Base-by-base conservation (phyloP, 306 rosid species). In the Ochetophila trinervis region DNA sequence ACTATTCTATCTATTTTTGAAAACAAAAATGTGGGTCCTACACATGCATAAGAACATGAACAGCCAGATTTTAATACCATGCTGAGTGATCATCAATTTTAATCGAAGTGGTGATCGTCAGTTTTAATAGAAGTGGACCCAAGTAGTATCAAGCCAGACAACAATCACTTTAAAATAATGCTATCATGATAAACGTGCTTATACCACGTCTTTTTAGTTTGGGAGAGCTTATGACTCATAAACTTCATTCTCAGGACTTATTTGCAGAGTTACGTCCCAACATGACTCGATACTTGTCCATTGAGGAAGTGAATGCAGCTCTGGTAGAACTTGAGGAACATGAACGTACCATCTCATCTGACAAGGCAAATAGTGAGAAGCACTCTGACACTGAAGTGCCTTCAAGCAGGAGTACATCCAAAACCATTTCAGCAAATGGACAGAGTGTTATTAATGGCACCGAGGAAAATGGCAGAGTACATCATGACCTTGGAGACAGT, bases 221-320 rank as follows among this genome's bases (percentile, higher is more conserved):
- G 18, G 36, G 27, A 22, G 55, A 57, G 69, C 67, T 83, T 66
- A 61, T 53, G 64, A 40, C 55, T 71, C 64, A 62, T 37, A 62
- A 23, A 54, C 20, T 49, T 34, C 74, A 55, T 49, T 32, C 73
- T 62, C 85, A 94, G 99, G 97, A 94, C 79, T 78, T 94, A 67
- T 90, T 88, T 94, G 99, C 90, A 0, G 97, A 94, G 54, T 56
- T 94, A 81, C 97, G 96, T 55, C 87, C 97, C 74, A 94, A 80
- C 69, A 88, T 94, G 97, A 81, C 85, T 66, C 86, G 99, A 54
- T 88, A 90, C 75, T 62, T 85, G 47, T 83, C 91, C 52, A 55
- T 90, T 53, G 97, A 94, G 65, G 99, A 94, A 74, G 90, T 85
- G 50, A 94, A 75, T 86, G 84, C 90, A 23, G 97, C 97, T 76